These are phyloP conservation scores for Luffa aegyptiaca DNA, from an alignment of 306 rosid species.

Conservation along the genomic window DNA sequence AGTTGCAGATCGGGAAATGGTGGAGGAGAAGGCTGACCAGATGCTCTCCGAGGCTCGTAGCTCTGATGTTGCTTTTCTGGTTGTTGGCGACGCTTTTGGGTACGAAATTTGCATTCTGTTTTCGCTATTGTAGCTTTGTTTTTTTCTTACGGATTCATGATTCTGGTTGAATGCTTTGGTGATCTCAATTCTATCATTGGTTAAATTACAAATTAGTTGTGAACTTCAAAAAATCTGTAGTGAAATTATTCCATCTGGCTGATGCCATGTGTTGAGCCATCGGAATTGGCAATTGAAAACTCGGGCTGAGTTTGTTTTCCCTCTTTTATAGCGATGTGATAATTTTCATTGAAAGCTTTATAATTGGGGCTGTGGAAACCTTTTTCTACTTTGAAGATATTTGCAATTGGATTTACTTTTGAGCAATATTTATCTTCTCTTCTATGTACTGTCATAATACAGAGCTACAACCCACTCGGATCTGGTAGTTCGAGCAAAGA, in stretches of 20 bases:
- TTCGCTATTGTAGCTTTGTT: not conserved
- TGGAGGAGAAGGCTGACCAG: slow-evolving; percentile 59
- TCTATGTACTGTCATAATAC: not conserved
- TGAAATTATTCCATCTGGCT: no score
- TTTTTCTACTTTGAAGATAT: not conserved
- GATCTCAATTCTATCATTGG: not conserved
- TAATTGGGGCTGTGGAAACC: not conserved
- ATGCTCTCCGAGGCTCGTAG: slow-evolving; percentile 29
- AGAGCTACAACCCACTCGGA: slow-evolving; percentile 83
- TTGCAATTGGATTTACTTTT: not conserved
- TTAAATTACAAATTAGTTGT: no score
- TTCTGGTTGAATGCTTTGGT: not conserved
- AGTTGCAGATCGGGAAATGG: slow-evolving; percentile 83
- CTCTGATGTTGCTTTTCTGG: slow-evolving; percentile 44
- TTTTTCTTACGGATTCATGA: not conserved
- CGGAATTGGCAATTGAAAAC: not conserved
- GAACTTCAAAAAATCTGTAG: no score
- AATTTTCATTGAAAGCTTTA: not conserved
- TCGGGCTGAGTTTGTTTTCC: not conserved
- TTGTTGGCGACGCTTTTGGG: slow-evolving; percentile 56
- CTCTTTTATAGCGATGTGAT: not conserved
- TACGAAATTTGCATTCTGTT: not conserved
- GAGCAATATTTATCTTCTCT: not conserved
- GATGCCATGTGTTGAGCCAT: no score
- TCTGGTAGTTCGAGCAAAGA: slow-evolving; percentile 84